These are phyloP conservation scores for Malassezia brasiliensis DNA, from an alignment of 1,284 basidiomycete genomes.

Conservation along the genomic window DNA sequence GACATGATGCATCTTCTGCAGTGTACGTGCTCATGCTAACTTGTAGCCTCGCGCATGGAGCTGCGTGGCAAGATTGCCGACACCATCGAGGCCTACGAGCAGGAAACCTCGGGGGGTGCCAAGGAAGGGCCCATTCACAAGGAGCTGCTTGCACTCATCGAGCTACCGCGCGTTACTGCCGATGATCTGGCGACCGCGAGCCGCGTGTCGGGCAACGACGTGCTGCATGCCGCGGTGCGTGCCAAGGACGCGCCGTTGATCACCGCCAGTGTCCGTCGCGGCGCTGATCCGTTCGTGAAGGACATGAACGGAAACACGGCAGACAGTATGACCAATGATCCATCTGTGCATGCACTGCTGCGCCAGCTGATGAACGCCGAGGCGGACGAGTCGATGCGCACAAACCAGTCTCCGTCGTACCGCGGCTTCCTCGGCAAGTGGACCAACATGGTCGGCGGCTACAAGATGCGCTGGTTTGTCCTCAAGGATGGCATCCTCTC, in stretches of 20 bases:
- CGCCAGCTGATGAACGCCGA: constrained; percentile 56
- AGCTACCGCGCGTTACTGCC: constrained; percentile 23
- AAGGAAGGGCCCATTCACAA: constrained; percentile 60
- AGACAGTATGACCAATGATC: constrained; percentile 61
- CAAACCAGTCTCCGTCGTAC: constrained; percentile 35
- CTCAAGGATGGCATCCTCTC: constrained; percentile 68
- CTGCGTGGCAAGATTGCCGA: constrained; percentile 68
- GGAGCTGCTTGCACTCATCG: constrained; percentile 47
- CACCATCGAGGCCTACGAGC: constrained; percentile 53
- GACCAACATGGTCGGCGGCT: constrained; percentile 79
- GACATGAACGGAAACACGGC: constrained; percentile 69
- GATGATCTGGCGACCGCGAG: constrained; percentile 37
- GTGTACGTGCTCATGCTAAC: constrained; percentile 52
- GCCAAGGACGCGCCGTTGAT: constrained; percentile 72
- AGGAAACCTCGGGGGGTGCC: constrained; percentile 32
- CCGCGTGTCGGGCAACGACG: constrained; percentile 55
- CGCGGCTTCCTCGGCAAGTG: constrained; percentile 61
- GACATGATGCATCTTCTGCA: constrained; percentile 64
- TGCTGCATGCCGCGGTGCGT: constrained; percentile 78
- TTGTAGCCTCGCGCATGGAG: constrained; percentile 65
- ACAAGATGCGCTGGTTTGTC: constrained; percentile 88
- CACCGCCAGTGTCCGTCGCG: constrained; percentile 70
- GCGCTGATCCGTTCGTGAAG: constrained; percentile 80
- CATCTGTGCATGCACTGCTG: constrained; percentile 71
- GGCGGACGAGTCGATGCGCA: constrained; percentile 49